phyloP scores from a whole-genome alignment of 768 basidiomycete species.

The Megacollybia marginata region DNA sequence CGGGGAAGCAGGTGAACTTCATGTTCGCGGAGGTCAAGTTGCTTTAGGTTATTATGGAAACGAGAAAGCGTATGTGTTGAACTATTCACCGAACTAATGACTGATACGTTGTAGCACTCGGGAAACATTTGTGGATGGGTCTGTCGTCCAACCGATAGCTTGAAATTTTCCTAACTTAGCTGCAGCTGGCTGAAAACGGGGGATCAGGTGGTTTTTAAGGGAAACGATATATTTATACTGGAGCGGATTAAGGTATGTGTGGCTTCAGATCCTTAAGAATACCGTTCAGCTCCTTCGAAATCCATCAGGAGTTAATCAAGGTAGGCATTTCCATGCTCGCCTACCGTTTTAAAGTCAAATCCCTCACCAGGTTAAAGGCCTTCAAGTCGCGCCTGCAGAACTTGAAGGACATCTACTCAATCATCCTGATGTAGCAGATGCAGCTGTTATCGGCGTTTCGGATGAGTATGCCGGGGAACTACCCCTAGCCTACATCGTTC shows the following conservation, averaged over 20 bases:
- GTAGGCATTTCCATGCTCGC: not conserved
- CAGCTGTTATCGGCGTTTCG: slow-evolving; percentile 37
- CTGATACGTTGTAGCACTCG: slow-evolving; percentile 5
- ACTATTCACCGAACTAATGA: not conserved
- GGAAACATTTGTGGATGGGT: slow-evolving; percentile 34
- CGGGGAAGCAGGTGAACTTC: slow-evolving; percentile 35
- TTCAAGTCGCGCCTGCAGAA: slow-evolving; percentile 26
- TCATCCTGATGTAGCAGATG: slow-evolving; percentile 32
- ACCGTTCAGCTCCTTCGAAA: not conserved
- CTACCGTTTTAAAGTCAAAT: not conserved
- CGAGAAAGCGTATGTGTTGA: slow-evolving; percentile 30
- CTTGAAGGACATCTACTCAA: slow-evolving; percentile 36
- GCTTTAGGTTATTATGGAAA: slow-evolving; percentile 33
- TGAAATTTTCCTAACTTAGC: slow-evolving; percentile 23
- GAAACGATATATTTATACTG: slow-evolving; percentile 39
- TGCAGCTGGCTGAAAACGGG: slow-evolving; percentile 34
- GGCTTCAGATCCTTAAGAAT: not conserved
- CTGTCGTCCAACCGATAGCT: slow-evolving; percentile 9
- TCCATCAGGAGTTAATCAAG: slow-evolving; percentile 6
- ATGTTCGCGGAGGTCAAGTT: slow-evolving; percentile 28
- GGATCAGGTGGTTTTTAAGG: slow-evolving; percentile 41
- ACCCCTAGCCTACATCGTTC: slow-evolving; percentile 45
- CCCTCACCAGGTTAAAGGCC: slow-evolving; percentile 15
- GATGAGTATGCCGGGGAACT: slow-evolving; percentile 49
- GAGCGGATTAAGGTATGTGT: slow-evolving; percentile 41